phyloP scores from a whole-genome alignment of 169 alveolate genomes.

The Eimeria zaria region DNA sequence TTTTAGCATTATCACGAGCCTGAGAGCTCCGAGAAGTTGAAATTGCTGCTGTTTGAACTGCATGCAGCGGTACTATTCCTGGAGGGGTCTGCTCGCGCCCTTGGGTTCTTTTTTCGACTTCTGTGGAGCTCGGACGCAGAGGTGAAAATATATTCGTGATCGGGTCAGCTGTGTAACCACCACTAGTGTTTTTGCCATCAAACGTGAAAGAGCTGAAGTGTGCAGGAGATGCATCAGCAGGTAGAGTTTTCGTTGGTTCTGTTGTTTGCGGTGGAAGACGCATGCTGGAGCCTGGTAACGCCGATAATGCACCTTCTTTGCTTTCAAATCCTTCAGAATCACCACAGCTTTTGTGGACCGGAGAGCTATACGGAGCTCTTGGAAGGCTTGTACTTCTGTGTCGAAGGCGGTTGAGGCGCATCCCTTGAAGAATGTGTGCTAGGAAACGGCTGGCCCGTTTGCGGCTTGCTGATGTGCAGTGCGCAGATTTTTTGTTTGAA shows the following conservation, averaged over 20 bases:
- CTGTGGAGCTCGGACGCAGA: neutral
- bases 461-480: neutral
- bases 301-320: neutral
- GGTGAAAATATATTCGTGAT: neutral
- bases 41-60: neutral
- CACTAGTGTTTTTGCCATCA: neutral
- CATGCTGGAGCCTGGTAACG: neutral
- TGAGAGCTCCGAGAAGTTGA: neutral
- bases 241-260: neutral
- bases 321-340: neutral
- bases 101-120: neutral
- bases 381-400: neutral
- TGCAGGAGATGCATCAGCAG: neutral
- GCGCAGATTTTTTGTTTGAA: neutral
- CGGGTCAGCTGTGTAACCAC: neutral
- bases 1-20: neutral
- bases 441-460: conserved; percentile 23
- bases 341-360: neutral
- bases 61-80: neutral
- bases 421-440: conserved; percentile 1
- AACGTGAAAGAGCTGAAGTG: neutral
- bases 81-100: neutral
- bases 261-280: neutral
- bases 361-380: neutral
- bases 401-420: conserved; percentile 29